Percentiles rank a stretch among this genome's conserved stretches.
Evolutionary conservation across 139 green algal species (phyloP).

Genomic region (Haematococcus lacustris): DNA sequence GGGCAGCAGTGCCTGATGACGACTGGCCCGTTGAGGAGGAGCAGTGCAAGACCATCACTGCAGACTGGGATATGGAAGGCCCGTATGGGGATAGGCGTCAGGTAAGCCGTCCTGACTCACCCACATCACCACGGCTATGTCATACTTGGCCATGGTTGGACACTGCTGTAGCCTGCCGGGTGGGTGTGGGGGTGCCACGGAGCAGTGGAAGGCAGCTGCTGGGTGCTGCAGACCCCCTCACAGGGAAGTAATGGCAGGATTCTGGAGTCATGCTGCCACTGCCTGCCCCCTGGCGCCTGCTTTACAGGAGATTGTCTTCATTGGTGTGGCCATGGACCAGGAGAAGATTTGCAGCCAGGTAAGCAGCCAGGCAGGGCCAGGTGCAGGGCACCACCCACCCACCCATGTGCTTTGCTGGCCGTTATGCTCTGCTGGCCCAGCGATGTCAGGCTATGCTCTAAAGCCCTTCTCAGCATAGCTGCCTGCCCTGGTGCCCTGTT

Average conservation of each 20-base stretch:
- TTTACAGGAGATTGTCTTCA: constrained; percentile 97
- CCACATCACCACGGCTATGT: too few relatives aligned
- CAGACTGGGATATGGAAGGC: constrained; percentile 59
- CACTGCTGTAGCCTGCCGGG: too few relatives aligned
- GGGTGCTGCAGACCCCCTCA: too few relatives aligned
- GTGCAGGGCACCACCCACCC: not conserved
- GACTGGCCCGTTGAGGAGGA: constrained; percentile 65
- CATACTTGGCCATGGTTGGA: too few relatives aligned
- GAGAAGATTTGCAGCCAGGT: constrained; percentile 53
- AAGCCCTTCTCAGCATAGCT: not conserved
- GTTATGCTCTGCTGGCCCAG: not conserved
- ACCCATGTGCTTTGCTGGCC: not conserved
- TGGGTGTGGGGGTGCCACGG: too few relatives aligned
- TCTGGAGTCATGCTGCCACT: too few relatives aligned
- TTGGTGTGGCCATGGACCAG: constrained; percentile 77
- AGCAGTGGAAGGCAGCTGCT: too few relatives aligned
- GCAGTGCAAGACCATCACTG: constrained; percentile 59
- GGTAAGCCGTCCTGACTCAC: too few relatives aligned
- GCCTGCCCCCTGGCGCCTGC: too few relatives aligned
- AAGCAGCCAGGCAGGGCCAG: not conserved
- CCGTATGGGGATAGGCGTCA: constrained; percentile 75
- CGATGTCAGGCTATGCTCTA: not conserved
- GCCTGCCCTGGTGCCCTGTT: not conserved
- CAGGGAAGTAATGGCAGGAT: too few relatives aligned
- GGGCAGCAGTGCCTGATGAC: constrained; percentile 62